Conservation (phyloP, 208 protist genomes). For the Wallacemonas sp. region DNA sequence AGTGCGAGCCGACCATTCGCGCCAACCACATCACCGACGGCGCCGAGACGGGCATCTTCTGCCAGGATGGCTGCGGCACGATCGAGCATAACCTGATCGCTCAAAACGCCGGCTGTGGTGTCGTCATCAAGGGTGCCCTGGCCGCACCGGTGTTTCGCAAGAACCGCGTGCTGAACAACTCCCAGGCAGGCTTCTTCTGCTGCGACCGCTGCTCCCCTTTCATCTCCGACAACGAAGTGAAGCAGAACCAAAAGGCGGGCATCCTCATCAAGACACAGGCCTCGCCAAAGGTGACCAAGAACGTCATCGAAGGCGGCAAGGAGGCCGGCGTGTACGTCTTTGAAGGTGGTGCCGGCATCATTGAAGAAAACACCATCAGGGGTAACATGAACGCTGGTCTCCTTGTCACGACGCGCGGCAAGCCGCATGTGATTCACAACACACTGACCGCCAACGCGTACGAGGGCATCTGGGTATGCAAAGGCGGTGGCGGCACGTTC, state of each 20-base stretch:
- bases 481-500: slow-evolving; percentile 70
- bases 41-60: slow-evolving; percentile 82
- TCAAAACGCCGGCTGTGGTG: slow-evolving; percentile 76
- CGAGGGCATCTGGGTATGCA: slow-evolving; percentile 91
- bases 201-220: slow-evolving; percentile 64
- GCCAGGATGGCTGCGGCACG: slow-evolving; percentile 68
- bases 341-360: slow-evolving; percentile 68
- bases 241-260: slow-evolving; percentile 69
- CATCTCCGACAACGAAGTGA: slow-evolving; percentile 80
- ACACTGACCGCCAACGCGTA: slow-evolving; percentile 72
- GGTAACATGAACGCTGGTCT: slow-evolving; percentile 82
- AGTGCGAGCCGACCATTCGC: slow-evolving; percentile 44
- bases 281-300: slow-evolving; percentile 63
- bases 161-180: slow-evolving; percentile 73
- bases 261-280: slow-evolving; percentile 81
- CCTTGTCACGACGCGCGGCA: slow-evolving; percentile 76
- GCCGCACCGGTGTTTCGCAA: slow-evolving; percentile 58
- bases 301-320: slow-evolving; percentile 75
- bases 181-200: slow-evolving; percentile 83
- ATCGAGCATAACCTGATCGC: slow-evolving; percentile 84
- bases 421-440: slow-evolving; percentile 77
- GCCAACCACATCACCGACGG: slow-evolving; percentile 75
- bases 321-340: slow-evolving; percentile 91
- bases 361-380: slow-evolving; percentile 74
- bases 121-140: slow-evolving; percentile 69